Conservation (phyloP, 1,139 yeast genomes). For the Saccharomyces hybrid region DNA sequence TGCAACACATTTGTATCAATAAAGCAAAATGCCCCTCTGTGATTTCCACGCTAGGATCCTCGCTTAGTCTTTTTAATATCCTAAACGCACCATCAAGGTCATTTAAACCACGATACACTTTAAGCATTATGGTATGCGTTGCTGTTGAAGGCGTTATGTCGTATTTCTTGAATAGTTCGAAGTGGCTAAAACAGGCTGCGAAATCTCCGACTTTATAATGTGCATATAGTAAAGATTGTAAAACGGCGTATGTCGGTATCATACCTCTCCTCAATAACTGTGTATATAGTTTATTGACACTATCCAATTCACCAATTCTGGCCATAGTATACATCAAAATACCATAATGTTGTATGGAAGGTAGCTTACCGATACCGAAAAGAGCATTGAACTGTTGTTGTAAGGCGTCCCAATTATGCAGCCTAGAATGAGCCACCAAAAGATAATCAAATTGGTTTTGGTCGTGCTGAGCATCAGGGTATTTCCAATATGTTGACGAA, state of each 20-base stretch:
- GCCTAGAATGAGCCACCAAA: conserved; percentile 43
- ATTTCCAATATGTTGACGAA: conserved; percentile 9
- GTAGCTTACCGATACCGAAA: conserved; percentile 50
- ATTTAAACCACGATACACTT: conserved; percentile 35
- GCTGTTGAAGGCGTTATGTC: conserved; percentile 34
- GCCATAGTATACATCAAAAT: conserved; percentile 61
- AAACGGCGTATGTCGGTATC: conserved; percentile 42
- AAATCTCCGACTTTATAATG: conserved; percentile 42
- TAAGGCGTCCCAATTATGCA: conserved; percentile 51
- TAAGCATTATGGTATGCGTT: conserved; percentile 39
- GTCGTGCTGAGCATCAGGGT: conserved; percentile 28
- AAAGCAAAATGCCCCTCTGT: conserved; percentile 28
- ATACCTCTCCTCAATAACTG: conserved; percentile 43
- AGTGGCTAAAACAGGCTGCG: conserved; percentile 39
- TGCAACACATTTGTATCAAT: conserved; percentile 30
- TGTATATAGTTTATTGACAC: conserved; percentile 46
- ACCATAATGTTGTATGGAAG: conserved; percentile 52
- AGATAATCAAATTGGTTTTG: conserved; percentile 38
- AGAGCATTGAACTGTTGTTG: conserved; percentile 57
- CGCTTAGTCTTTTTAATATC: conserved; percentile 36
- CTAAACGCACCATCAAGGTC: conserved; percentile 37
- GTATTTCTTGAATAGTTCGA: conserved; percentile 35
- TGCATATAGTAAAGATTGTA: conserved; percentile 44
- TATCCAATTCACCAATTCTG: conserved; percentile 45
- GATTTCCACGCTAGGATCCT: conserved; percentile 12